phyloP scores from a whole-genome alignment of 495 filamentous ascomycete genomes.

The Penicillium egyptiacum region DNA sequence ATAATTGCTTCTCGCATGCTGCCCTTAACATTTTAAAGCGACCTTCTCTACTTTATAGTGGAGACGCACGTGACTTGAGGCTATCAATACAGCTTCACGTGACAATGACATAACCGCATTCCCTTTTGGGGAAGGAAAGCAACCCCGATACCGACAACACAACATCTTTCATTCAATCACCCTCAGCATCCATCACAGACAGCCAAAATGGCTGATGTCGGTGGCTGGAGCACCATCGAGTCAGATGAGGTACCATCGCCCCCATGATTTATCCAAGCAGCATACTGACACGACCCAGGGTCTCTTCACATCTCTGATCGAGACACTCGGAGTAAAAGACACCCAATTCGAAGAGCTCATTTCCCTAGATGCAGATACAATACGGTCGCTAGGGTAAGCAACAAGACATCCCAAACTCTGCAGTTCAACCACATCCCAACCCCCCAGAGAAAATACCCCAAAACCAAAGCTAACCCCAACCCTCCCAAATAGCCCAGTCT shows the following conservation, averaged over 20 bases:
- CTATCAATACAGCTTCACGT: neutral
- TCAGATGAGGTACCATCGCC: constrained; percentile 77
- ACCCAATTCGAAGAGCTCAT: constrained; percentile 98
- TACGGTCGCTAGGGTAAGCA: constrained; percentile 62
- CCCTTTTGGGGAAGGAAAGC: constrained; percentile 12
- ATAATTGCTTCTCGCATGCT: neutral
- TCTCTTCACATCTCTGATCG: constrained; percentile 92
- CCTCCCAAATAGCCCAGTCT: constrained; percentile 62
- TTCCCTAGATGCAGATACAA: constrained; percentile 76
- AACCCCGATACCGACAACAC: constrained; percentile 3
- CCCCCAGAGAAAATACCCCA: no score
- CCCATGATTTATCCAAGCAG: neutral
- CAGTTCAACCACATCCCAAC: constrained; percentile 9
- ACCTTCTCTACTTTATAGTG: neutral
- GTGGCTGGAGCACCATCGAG: constrained; percentile 79
- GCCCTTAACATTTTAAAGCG: neutral
- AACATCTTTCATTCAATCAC: neutral
- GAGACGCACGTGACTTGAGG: constrained; percentile 2
- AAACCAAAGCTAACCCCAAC: neutral
- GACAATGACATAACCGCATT: constrained; percentile 15
- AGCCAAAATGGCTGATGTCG: constrained; percentile 43
- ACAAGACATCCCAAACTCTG: neutral
- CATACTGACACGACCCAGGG: constrained; percentile 56
- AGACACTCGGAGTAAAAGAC: constrained; percentile 86
- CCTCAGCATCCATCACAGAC: neutral